A percentile compares a stretch with the other conserved stretches of the same genome.
These are phyloP conservation scores for Pseudozyma sp. DNA, from an alignment of 1,284 basidiomycete genomes.

Conservation along the genomic window DNA sequence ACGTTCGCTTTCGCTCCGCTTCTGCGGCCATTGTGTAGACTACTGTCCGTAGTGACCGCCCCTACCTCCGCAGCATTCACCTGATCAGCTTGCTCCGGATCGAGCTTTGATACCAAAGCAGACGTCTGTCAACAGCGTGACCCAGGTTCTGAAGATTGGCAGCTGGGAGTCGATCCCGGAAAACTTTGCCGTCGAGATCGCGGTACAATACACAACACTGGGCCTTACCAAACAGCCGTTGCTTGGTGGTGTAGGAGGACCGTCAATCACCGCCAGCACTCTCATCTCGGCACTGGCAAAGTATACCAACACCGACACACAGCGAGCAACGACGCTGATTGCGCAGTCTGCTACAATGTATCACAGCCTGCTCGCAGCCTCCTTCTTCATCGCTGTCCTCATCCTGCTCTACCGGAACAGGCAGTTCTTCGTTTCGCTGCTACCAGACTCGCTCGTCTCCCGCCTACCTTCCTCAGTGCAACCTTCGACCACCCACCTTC, in stretches of 20 bases:
- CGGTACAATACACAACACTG: neutral
- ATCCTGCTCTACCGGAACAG: constrained; percentile 42
- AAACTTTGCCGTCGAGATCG: neutral
- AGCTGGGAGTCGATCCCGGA: constrained; percentile 1
- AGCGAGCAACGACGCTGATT: neutral
- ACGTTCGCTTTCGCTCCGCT: too few species aligned
- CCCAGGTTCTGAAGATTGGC: neutral
- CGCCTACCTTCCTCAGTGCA: constrained; percentile 18
- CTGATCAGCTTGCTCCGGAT: too few species aligned
- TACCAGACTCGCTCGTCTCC: constrained; percentile 17
- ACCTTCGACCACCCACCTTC: constrained; percentile 3
- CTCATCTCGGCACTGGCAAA: too few species aligned
- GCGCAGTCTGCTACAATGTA: constrained; percentile 22
- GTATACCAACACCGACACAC: too few species aligned
- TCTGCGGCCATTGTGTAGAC: too few species aligned
- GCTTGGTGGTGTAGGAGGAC: neutral
- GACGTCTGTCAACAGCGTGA: too few species aligned
- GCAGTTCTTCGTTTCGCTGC: constrained; percentile 20
- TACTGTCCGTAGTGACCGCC: too few species aligned
- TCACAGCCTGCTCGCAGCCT: constrained; percentile 36
- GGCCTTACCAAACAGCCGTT: neutral
- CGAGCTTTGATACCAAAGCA: too few species aligned
- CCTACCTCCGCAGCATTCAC: too few species aligned
- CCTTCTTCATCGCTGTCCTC: constrained; percentile 34
- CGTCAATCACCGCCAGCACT: neutral